Conservation (phyloP, 345 rosid genomes). For the Sonneratia alba region DNA sequence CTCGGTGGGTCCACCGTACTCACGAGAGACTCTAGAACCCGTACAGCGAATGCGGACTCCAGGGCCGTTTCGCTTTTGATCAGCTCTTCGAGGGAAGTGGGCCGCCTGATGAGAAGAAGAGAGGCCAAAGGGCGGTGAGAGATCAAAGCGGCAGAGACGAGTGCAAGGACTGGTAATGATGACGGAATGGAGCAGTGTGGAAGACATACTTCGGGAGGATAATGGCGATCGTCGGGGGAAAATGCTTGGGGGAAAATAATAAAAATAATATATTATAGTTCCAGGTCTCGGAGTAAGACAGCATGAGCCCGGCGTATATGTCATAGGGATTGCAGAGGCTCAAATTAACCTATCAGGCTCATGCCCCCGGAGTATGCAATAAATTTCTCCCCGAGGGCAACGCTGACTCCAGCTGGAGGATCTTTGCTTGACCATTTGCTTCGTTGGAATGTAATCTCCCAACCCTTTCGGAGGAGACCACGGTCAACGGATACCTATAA, state of each 20-base stretch:
- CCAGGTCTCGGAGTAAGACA: too few relatives aligned
- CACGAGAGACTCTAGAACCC: conserved; percentile 26
- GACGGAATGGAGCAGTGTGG: neutral
- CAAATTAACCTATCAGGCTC: too few relatives aligned
- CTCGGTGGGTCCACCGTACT: conserved; percentile 25
- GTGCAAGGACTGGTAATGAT: neutral
- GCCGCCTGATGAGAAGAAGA: neutral
- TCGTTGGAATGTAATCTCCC: too few relatives aligned
- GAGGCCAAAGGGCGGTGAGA: neutral
- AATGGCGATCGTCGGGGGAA: neutral
- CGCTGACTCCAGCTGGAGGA: too few relatives aligned
- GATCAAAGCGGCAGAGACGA: conserved; percentile 1
- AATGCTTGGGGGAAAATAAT: too few relatives aligned
- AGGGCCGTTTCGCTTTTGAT: conserved; percentile 9
- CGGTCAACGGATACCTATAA: too few relatives aligned
- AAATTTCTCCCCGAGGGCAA: too few relatives aligned
- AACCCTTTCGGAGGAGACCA: too few relatives aligned
- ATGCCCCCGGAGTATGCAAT: neutral
- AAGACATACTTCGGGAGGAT: neutral
- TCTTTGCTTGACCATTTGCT: too few relatives aligned
- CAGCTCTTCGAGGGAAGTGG: conserved; percentile 15
- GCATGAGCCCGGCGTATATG: too few relatives aligned
- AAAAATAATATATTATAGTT: too few relatives aligned
- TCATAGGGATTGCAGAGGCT: too few relatives aligned
- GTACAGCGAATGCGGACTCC: conserved; percentile 6